Conservation (phyloP, 257 asterid species). For the Ilex asprella region DNA sequence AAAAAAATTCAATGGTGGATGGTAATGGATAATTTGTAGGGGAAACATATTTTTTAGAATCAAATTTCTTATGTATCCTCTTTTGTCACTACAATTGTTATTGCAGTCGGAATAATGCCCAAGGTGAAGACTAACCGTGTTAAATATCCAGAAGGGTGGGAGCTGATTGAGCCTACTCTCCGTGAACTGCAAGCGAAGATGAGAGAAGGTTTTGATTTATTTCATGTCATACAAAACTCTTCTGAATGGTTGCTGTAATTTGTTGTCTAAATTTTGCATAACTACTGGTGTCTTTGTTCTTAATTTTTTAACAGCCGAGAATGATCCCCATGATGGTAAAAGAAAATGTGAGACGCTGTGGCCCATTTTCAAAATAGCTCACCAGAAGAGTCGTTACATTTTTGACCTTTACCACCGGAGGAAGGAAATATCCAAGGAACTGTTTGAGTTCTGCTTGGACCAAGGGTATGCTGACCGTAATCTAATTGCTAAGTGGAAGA, state of each 20-base stretch:
- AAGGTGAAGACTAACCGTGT: constrained; percentile 84
- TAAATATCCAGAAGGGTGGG: constrained; percentile 85
- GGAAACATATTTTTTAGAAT: too few species aligned
- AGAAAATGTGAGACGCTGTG: constrained; percentile 82
- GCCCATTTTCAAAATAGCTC: constrained; percentile 92
- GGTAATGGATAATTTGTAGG: too few species aligned
- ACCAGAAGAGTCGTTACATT: constrained; percentile 81
- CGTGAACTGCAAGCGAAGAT: constrained; percentile 75
- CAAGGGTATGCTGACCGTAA: constrained; percentile 88
- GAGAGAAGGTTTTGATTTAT: constrained; percentile 65
- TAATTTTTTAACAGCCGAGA: constrained; percentile 50
- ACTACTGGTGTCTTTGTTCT: background rate
- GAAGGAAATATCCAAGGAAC: constrained; percentile 79
- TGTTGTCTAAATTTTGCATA: background rate
- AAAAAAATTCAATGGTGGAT: too few species aligned
- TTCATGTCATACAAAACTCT: background rate
- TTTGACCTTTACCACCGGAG: constrained; percentile 72
- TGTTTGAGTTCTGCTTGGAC: constrained; percentile 82
- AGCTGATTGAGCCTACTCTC: constrained; percentile 86
- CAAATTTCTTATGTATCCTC: too few species aligned
- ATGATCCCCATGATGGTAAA: constrained; percentile 76
- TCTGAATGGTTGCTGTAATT: too few species aligned
- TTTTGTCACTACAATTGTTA: background rate
- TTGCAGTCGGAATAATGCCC: constrained; percentile 59
- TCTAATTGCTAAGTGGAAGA: constrained; percentile 88